Base-by-base conservation (phyloP, 169 alveolate species). In the Eimeria necatrix region DNA sequence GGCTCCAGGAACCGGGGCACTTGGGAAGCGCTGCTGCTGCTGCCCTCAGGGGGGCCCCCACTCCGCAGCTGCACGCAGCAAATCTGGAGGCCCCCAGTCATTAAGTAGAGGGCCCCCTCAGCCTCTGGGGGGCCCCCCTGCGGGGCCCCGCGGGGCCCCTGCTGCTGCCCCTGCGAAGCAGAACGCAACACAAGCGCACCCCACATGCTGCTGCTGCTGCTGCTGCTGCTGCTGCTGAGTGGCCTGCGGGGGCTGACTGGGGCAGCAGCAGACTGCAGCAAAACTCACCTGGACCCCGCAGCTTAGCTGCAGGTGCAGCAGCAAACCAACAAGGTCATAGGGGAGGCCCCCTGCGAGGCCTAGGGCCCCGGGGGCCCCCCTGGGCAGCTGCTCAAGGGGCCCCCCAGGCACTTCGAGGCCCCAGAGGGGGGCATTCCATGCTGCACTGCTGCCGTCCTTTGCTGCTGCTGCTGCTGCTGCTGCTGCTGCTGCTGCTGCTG, bases 301-400 rank as follows among this genome's bases (percentile, higher is more conserved):
- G 32, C 32, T 12, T n/a, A 20, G 78, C 78, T 68, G 78, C 48
- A 68, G 48, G 78, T 68, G 78, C 78, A 68, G 78, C 78, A 68
- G 78, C 48, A 68, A 22, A 68, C 78, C 78, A 10, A 68, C 78
- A 68, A 68, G 46, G 78, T 68, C 78, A 68, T 68, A 68, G 78
- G 32, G 78, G 78, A 68, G 78, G 32, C 78, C 78, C 78, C 78
- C 46, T 1, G 78, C 20, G 32, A 68, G 78, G 2, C 78, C 78
- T 16, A 68, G 78, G 78, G 78, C 78, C 78, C 32, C 78, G 48
- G 78, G 78, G 78, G 78, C 78, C 78, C 78, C 78, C 32, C 32
- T 3, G 78, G 78, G 78, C 46, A 68, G 78, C 22, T 10, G 32
- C 78, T 20, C 32, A 8, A 22, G 78, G 5, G 78, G 48, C 78